A percentile compares a stretch with the other conserved stretches of the same genome.
phyloP scores from a whole-genome alignment of 768 basidiomycete species.

The Dioszegia aurantiaca region DNA sequence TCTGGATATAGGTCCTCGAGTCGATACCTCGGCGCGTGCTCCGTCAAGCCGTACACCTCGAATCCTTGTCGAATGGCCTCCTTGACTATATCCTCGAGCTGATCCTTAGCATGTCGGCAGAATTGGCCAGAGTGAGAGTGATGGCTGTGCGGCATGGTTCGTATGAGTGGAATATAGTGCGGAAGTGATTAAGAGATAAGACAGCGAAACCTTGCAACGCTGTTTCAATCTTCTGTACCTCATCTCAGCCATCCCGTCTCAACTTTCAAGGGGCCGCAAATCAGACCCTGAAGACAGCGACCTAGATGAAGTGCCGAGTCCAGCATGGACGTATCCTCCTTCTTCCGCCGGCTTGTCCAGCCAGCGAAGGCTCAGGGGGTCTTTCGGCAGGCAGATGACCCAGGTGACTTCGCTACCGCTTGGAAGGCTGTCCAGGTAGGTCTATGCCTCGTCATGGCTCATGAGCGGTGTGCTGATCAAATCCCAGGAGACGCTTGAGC shows the following conservation, averaged over 20 bases:
- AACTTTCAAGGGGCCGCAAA: too few relatives aligned
- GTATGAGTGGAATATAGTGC: not conserved
- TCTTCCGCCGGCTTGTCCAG: constrained; percentile 45
- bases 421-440: constrained; percentile 41
- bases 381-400: constrained; percentile 27
- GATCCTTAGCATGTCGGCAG: constrained; percentile 58
- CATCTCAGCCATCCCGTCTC: too few relatives aligned
- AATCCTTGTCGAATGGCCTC: constrained; percentile 79
- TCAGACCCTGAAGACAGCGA: too few relatives aligned
- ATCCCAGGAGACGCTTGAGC: constrained; percentile 69
- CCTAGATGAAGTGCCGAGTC: constrained; percentile 4
- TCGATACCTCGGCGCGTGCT: constrained; percentile 89
- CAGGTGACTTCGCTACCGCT: constrained; percentile 35
- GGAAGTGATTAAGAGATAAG: not conserved
- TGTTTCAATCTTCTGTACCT: too few relatives aligned
- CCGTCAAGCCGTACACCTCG: constrained; percentile 77
- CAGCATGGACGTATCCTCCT: constrained; percentile 23
- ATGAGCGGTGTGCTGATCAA: not conserved
- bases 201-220: too few relatives aligned
- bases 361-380: constrained; percentile 21
- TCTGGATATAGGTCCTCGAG: constrained; percentile 83
- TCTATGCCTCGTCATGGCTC: not conserved
- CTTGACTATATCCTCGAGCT: constrained; percentile 73
- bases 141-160: constrained; percentile 25
- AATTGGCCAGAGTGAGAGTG: constrained; percentile 26